Conservation (phyloP, 352 stramenopile species). For the Phytophthora hibernalis region DNA sequence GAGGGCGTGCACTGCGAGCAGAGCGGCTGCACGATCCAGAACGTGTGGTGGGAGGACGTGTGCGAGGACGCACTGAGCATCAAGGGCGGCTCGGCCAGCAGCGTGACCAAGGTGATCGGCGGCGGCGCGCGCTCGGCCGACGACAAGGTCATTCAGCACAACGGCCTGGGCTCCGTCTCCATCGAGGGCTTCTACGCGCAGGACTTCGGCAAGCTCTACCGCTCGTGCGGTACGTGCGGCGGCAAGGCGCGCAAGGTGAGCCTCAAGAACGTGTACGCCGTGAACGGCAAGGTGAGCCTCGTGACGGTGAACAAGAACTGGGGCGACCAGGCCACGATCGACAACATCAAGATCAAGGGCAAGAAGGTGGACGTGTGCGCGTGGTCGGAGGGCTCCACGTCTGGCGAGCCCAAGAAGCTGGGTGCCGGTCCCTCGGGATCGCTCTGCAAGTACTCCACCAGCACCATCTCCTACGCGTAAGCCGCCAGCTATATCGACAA, state of each 20-base stretch:
- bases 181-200: conserved; percentile 28
- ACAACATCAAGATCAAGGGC: conserved; percentile 35
- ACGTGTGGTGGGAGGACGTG: not conserved
- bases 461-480: conserved; percentile 22
- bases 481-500: not conserved
- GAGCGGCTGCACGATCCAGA: not conserved
- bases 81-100: not conserved
- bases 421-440: conserved; percentile 29
- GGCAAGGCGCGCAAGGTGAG: conserved; percentile 20
- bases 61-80: not conserved
- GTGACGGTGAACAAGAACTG: conserved; percentile 28
- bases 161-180: not conserved
- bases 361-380: conserved; percentile 27
- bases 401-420: conserved; percentile 19
- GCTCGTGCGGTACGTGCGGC: not conserved
- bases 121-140: too few species aligned
- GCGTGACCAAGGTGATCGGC: not conserved
- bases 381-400: conserved; percentile 22
- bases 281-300: conserved; percentile 27
- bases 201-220: conserved; percentile 27
- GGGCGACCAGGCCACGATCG: conserved; percentile 20
- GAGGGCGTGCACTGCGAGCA: not conserved
- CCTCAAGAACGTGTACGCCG: conserved; percentile 26
- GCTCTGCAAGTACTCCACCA: conserved; percentile 40
- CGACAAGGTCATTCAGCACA: too few species aligned